Conservation (phyloP, 2,329 filamentous ascomycete species). For the Trichoderma endophyticum region DNA sequence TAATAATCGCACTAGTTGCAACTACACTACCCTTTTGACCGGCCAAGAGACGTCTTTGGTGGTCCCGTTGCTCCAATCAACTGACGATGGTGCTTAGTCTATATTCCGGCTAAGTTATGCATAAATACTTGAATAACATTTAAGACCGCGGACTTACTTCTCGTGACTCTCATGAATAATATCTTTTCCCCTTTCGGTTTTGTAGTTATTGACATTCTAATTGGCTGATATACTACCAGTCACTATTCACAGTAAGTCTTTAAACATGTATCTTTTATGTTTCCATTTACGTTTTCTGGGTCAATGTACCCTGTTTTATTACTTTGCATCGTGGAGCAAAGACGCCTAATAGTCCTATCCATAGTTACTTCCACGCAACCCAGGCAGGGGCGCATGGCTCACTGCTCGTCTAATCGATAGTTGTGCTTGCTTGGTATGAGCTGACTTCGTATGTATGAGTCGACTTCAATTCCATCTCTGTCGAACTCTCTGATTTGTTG, state of each 20-base stretch:
- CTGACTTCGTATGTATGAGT: background rate
- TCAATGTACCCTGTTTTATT: background rate
- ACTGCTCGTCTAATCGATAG: background rate
- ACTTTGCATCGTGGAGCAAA: background rate
- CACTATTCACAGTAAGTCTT: background rate
- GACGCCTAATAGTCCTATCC: background rate
- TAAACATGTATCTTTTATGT: background rate
- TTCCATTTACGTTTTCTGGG: background rate
- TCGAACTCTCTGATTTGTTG: background rate
- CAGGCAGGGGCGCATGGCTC: background rate
- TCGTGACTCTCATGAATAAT: background rate
- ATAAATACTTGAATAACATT: background rate
- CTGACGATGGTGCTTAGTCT: background rate
- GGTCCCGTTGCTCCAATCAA: background rate
- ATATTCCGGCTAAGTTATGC: background rate
- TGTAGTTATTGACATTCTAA: background rate
- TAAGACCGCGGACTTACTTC: background rate
- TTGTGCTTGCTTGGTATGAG: background rate
- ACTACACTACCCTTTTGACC: background rate
- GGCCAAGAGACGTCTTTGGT: background rate
- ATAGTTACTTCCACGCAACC: background rate
- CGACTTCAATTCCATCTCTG: background rate
- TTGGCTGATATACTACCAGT: background rate
- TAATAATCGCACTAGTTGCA: background rate
- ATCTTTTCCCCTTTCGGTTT: background rate